These are phyloP conservation scores for Trichosporon ovoides DNA, from an alignment of 1,284 basidiomycete species.

Conservation along the genomic window DNA sequence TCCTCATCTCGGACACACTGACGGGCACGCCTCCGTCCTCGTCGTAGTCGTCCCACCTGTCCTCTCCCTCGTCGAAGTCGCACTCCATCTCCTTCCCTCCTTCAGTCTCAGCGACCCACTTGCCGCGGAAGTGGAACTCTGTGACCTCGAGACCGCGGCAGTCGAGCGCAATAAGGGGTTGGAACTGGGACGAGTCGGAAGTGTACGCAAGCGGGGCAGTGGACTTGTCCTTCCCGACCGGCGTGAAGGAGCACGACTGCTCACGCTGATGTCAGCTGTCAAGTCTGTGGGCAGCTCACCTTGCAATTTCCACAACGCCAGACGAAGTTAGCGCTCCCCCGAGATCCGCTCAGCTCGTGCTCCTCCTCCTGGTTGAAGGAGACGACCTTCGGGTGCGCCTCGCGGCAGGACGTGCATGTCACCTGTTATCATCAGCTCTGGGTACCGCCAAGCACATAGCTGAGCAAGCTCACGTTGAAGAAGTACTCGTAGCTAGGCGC, in stretches of 20 bases:
- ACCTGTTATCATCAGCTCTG: conserved; percentile 38
- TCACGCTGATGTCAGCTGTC: conserved; percentile 38
- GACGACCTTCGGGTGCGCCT: conserved; percentile 45
- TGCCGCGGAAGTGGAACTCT: conserved; percentile 39
- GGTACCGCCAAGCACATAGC: neutral
- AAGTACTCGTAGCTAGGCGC: conserved; percentile 44
- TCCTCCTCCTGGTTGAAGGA: conserved; percentile 42
- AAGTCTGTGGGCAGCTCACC: conserved; percentile 22
- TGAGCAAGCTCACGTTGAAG: conserved; percentile 40
- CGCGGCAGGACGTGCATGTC: conserved; percentile 42
- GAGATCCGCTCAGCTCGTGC: conserved; percentile 44
- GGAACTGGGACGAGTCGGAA: conserved; percentile 20
- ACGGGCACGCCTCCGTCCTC: conserved; percentile 39
- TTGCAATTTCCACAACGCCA: conserved; percentile 48
- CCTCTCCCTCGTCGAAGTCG: conserved; percentile 46
- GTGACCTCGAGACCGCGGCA: conserved; percentile 48
- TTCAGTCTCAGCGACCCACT: conserved; percentile 30
- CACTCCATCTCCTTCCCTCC: conserved; percentile 37
- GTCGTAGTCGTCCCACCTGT: conserved; percentile 50
- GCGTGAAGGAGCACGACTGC: conserved; percentile 46
- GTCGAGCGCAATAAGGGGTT: conserved; percentile 44
- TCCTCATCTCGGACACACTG: conserved; percentile 39
- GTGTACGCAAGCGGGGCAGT: conserved; percentile 35
- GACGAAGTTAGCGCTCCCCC: conserved; percentile 47
- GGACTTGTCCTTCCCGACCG: conserved; percentile 33